Base-by-base conservation (phyloP, 2,329 filamentous ascomycete genomes). In the Colletotrichum cereale region DNA sequence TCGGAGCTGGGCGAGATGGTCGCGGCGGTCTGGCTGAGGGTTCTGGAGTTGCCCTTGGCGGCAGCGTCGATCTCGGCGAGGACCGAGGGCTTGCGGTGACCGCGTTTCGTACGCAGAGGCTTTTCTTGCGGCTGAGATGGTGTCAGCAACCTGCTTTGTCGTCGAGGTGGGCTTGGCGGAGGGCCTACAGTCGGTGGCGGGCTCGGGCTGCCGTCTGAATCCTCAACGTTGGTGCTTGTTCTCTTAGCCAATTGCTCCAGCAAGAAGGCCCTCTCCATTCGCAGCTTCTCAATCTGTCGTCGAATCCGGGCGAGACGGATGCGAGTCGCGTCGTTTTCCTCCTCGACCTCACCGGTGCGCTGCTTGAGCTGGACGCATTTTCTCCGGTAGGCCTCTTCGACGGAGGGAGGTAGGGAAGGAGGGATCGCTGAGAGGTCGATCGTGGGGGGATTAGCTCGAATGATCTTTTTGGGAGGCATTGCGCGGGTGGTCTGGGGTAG, bases 311-410 rank as follows among this genome's bases (percentile, higher is more conserved):
- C 86, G 74, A 97, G 92, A 62, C 94, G 92, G 64, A 94, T 85
- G 65, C 94, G 90, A 57, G 94, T 92, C 68, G 93, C 89, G 77
- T 97, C 95, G 81, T 98, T 98, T 78, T 94, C 92, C 72, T 94
- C 91, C 80, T 98, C 95, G 77, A 98, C 94, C 80, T 98, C 95
- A 80, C 91, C 93, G 74, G 96, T 93, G 73, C 96, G 93, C 77
- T 94, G 93, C 84, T 97, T 97, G 29, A 99, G 89, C 77, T 97
- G 93, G 79, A 98, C 94, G 82, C 96, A 98, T 89, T 99, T 98
- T 75, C 94, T 90, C 78, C 96, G 95, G 83, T 98, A 99, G 62
- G 96, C 95, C 80, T 96, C 92, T 83, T 99, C 96, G 74, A 98
- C 95, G 21, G 95, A 97, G 21, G 96, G 96, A 26, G 96, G 94